Conservation (phyloP, 148 eudicot genomes). For the Vaccinium corymbosum region DNA sequence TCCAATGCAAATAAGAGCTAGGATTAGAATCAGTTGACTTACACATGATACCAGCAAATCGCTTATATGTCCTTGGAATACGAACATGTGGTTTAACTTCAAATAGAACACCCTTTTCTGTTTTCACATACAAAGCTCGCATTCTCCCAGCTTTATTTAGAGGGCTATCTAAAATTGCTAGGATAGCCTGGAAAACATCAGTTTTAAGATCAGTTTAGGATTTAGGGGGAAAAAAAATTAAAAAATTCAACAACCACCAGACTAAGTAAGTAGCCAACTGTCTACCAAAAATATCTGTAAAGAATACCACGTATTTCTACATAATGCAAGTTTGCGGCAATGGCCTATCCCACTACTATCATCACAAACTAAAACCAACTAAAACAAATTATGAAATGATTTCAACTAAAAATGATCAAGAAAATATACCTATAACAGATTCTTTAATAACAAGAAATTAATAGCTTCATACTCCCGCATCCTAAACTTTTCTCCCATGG, state of each 20-base stretch:
- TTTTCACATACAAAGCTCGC: conserved; percentile 78
- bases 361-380: neutral
- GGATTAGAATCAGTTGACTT: conserved; percentile 30
- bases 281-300: neutral
- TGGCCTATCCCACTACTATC: neutral
- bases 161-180: conserved; percentile 83
- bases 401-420: neutral
- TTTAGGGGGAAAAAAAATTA: neutral
- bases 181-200: conserved; percentile 62
- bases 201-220: neutral
- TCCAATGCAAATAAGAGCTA: neutral
- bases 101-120: conserved; percentile 81
- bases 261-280: neutral
- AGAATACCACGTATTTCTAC: neutral
- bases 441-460: neutral
- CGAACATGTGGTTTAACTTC: conserved; percentile 90
- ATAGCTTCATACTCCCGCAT: neutral
- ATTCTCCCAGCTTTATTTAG: conserved; percentile 78
- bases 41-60: conserved; percentile 95
- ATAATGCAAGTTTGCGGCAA: neutral
- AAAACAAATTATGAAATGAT: neutral
- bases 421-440: neutral
- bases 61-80: conserved; percentile 87
- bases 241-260: neutral
- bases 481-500: neutral